A percentile compares a stretch with the other conserved stretches of the same genome.
Evolutionary conservation across 768 basidiomycete species (phyloP).

Genomic region (Rhodocollybia butyracea): DNA sequence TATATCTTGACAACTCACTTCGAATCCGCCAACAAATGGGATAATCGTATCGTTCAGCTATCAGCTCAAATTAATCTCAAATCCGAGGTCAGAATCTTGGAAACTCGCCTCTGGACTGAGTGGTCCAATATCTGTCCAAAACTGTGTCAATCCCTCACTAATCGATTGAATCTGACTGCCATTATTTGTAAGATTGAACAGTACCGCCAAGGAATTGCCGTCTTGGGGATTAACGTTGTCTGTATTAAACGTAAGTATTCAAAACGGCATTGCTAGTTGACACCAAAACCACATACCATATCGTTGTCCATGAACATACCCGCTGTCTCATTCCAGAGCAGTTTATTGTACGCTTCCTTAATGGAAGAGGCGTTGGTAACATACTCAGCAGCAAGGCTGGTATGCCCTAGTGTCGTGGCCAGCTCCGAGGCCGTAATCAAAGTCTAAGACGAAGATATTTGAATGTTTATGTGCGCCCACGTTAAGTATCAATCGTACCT

Average conservation of each 20-base stretch:
- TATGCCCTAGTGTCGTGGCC: conserved; percentile 25
- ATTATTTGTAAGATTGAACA: conserved; percentile 39
- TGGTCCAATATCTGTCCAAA: conserved; percentile 48
- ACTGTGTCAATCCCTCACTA: conserved; percentile 40
- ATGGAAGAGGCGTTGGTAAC: conserved; percentile 32
- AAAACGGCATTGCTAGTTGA: too few relatives aligned
- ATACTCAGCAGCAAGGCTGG: conserved; percentile 21
- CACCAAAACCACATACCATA: too few relatives aligned
- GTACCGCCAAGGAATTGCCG: conserved; percentile 44
- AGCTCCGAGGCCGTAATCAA: conserved; percentile 33
- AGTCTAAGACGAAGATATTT: conserved; percentile 16
- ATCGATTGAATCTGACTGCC: conserved; percentile 36
- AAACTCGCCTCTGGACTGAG: conserved; percentile 48
- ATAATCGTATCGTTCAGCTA: conserved; percentile 48
- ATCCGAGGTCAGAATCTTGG: too few relatives aligned
- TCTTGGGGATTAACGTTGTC: conserved; percentile 53
- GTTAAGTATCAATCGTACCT: conserved; percentile 28
- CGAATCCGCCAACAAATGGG: conserved; percentile 49
- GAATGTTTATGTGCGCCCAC: neutral
- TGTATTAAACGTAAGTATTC: too few relatives aligned
- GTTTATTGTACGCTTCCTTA: conserved; percentile 37
- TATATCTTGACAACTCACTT: conserved; percentile 25
- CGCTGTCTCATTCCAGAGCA: conserved; percentile 39
- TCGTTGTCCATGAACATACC: conserved; percentile 50
- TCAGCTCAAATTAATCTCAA: too few relatives aligned